Evolutionary conservation across 345 rosid species (phyloP).

Genomic region (Fremontodendron californicum): DNA sequence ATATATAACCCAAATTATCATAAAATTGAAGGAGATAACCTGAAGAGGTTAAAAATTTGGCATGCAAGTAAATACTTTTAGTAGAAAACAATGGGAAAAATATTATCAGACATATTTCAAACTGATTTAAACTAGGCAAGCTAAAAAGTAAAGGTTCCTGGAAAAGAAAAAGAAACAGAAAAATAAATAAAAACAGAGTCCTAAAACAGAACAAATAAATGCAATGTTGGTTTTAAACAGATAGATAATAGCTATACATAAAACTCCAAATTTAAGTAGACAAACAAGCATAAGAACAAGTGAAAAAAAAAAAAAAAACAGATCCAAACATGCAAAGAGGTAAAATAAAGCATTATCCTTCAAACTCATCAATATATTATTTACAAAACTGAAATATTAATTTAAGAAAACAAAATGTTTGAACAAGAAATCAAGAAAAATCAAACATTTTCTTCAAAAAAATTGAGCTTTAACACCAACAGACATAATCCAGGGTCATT

Average conservation of each 20-base stretch:
- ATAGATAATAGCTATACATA: background rate
- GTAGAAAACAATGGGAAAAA: background rate
- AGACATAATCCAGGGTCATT: background rate
- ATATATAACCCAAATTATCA: slow-evolving; percentile 2
- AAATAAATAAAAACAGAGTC: background rate
- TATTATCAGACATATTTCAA: background rate
- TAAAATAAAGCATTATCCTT: background rate
- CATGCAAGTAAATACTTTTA: background rate
- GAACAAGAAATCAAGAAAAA: slow-evolving; percentile 2
- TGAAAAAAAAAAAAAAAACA: background rate
- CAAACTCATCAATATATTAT: background rate
- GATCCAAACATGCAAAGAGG: slow-evolving; percentile 10
- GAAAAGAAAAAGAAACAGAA: background rate
- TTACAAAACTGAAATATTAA: background rate
- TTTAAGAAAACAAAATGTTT: slow-evolving; percentile 19
- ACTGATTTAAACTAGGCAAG: background rate
- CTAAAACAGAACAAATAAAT: background rate
- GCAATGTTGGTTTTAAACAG: slow-evolving; percentile 8
- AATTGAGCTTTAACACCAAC: background rate
- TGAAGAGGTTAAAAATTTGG: background rate
- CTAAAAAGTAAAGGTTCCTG: background rate
- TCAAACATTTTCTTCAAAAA: background rate
- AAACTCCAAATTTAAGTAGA: background rate
- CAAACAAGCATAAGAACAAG: background rate
- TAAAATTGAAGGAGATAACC: background rate